Evolutionary conservation across 768 basidiomycete genomes (phyloP).

Genomic region (Candolleomyces aberdarensis): DNA sequence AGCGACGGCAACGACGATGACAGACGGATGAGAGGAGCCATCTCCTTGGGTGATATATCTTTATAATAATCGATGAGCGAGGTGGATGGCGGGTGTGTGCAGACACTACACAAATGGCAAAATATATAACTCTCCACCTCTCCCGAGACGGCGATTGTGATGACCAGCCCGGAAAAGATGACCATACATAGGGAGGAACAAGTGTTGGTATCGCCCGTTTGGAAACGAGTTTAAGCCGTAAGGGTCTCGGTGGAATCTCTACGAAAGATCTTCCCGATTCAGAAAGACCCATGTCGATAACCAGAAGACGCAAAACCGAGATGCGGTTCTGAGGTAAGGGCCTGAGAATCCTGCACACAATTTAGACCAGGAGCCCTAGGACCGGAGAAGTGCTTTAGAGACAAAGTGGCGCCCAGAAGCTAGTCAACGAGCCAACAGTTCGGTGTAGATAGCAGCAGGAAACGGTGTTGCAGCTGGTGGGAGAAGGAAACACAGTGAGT

Average conservation of each 20-base stretch:
- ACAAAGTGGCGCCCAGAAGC: neutral
- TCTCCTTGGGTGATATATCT: neutral
- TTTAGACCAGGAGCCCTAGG: too few relatives aligned
- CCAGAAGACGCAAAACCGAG: too few relatives aligned
- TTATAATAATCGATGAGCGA: neutral
- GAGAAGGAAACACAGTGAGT: constrained; percentile 2
- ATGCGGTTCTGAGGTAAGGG: too few relatives aligned
- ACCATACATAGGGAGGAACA: constrained; percentile 23
- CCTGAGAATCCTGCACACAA: too few relatives aligned
- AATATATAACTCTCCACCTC: constrained; percentile 8
- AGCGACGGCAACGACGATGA: constrained; percentile 2
- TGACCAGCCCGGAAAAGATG: constrained; percentile 24
- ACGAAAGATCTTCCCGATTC: constrained; percentile 16
- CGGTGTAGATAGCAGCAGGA: too few relatives aligned
- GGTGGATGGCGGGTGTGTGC: neutral
- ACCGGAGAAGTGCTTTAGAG: neutral
- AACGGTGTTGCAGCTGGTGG: neutral
- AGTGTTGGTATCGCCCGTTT: constrained; percentile 24
- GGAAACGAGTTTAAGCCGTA: constrained; percentile 29
- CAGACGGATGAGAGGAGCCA: constrained; percentile 8
- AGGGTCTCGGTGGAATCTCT: constrained; percentile 31
- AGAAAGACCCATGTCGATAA: constrained; percentile 21
- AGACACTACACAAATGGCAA: neutral
- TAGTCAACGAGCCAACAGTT: neutral
- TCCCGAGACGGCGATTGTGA: constrained; percentile 6